phyloP scores from a whole-genome alignment of 441 rosid genomes.

The Adansonia gregorii region DNA sequence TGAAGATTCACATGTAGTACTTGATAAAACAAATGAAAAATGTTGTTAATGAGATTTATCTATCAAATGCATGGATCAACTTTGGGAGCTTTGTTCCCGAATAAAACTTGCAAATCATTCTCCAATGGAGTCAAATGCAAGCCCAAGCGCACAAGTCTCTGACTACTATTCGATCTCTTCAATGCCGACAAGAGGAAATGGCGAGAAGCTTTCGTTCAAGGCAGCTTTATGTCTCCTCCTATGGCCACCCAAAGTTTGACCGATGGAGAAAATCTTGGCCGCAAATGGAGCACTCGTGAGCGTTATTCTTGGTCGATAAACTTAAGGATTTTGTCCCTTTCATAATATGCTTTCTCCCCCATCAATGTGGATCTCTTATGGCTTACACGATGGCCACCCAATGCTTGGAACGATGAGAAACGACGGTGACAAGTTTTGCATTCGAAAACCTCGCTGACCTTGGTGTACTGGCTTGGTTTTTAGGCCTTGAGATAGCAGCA shows the following conservation, averaged over 20 bases:
- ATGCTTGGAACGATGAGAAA: slow-evolving; percentile 64
- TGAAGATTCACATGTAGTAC: not conserved
- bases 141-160: slow-evolving; percentile 46
- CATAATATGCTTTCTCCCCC: not conserved
- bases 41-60: not conserved
- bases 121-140: slow-evolving; percentile 73
- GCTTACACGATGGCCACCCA: slow-evolving; percentile 70
- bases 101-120: slow-evolving; percentile 61
- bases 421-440: slow-evolving; percentile 24
- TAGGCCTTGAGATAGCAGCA: slow-evolving; percentile 37
- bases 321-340: not conserved
- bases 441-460: slow-evolving; percentile 29
- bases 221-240: slow-evolving; percentile 48
- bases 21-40: slow-evolving; percentile 2
- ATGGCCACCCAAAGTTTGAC: slow-evolving; percentile 56
- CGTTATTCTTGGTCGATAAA: slow-evolving; percentile 26
- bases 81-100: slow-evolving; percentile 54
- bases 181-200: slow-evolving; percentile 29
- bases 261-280: slow-evolving; percentile 42
- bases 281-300: slow-evolving; percentile 48
- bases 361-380: slow-evolving; percentile 47
- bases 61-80: slow-evolving; percentile 32
- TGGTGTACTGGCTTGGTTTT: slow-evolving; percentile 11
- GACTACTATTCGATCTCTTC: slow-evolving; percentile 45
- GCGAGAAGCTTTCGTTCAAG: slow-evolving; percentile 6